Evolutionary conservation across 2,329 filamentous ascomycete genomes (phyloP).

Genomic region (Aspergillus ruber): DNA sequence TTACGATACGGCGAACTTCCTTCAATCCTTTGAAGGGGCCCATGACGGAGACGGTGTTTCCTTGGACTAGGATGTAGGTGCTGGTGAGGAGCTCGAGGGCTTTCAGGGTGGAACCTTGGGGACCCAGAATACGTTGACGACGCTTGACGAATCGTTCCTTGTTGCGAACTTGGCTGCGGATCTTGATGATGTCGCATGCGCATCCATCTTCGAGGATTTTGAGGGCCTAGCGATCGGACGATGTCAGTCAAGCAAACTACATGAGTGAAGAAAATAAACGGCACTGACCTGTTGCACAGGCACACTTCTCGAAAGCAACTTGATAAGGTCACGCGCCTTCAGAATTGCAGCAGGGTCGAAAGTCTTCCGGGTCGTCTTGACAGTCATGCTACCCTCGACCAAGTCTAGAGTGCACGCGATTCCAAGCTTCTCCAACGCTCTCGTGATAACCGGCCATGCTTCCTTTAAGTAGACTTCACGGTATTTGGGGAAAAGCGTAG

Average conservation of each 20-base stretch:
- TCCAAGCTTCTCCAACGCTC: conserved; percentile 75
- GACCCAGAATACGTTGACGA: conserved; percentile 84
- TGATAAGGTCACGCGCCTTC: conserved; percentile 90
- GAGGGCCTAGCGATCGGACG: conserved; percentile 51
- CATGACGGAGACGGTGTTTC: conserved; percentile 90
- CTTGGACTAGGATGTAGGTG: conserved; percentile 92
- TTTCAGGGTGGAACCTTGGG: conserved; percentile 86
- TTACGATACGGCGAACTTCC: conserved; percentile 79
- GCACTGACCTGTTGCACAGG: conserved; percentile 65
- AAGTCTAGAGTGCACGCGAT: conserved; percentile 90
- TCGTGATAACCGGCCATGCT: conserved; percentile 86
- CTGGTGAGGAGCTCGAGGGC: conserved; percentile 85
- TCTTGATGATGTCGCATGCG: conserved; percentile 94
- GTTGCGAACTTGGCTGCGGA: conserved; percentile 79
- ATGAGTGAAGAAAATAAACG: conserved; percentile 5
- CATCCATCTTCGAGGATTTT: conserved; percentile 91
- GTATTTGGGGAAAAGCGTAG: conserved; percentile 84
- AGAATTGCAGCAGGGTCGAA: conserved; percentile 89
- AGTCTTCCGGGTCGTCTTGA: conserved; percentile 88
- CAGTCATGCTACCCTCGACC: conserved; percentile 92
- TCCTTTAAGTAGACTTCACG: conserved; percentile 89
- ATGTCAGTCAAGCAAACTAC: background rate
- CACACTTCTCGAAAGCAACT: conserved; percentile 82
- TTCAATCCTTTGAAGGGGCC: conserved; percentile 89
- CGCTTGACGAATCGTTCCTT: conserved; percentile 96